Evolutionary conservation across 1,139 yeast species (phyloP).

Genomic region (Kodamaea derodonti): DNA sequence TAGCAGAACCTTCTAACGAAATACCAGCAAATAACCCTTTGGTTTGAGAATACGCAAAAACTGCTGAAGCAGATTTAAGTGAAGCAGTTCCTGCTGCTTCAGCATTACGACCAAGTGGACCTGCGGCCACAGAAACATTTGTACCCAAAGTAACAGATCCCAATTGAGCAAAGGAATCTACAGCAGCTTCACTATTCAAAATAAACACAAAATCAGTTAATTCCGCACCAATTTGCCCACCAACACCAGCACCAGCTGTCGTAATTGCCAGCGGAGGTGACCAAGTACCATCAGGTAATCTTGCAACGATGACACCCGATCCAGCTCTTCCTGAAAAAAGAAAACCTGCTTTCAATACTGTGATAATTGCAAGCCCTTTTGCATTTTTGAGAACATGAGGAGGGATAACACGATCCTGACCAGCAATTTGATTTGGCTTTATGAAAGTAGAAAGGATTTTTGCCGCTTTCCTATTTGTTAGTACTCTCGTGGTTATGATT

Average conservation of each 20-base stretch:
- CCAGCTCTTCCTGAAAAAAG: conserved; percentile 97
- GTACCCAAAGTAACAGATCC: conserved; percentile 97
- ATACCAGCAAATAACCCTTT: conserved; percentile 97
- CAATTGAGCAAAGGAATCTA: conserved; percentile 87
- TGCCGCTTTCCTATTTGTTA: conserved; percentile 74
- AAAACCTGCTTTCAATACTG: conserved; percentile 94
- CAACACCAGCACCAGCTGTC: conserved; percentile 98
- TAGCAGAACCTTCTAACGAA: conserved; percentile 92
- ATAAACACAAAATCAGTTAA: conserved; percentile 95
- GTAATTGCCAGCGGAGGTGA: conserved; percentile 97
- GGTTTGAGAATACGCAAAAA: conserved; percentile 90
- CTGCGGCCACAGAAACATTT: conserved; percentile 95
- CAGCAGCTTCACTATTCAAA: conserved; percentile 81
- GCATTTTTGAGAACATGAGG: conserved; percentile 86
- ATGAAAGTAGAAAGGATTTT: conserved; percentile 83
- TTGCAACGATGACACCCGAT: conserved; percentile 90
- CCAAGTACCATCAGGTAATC: conserved; percentile 94
- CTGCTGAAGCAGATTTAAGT: conserved; percentile 80
- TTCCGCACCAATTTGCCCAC: conserved; percentile 96
- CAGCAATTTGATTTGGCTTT: conserved; percentile 92
- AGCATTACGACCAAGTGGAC: conserved; percentile 95
- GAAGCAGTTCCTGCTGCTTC: conserved; percentile 98
- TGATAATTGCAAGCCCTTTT: conserved; percentile 85
- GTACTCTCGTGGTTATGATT: too few relatives aligned
- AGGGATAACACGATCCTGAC: conserved; percentile 88